Base-by-base conservation (phyloP, 768 basidiomycete species). In the Candolleomyces aberdarensis region DNA sequence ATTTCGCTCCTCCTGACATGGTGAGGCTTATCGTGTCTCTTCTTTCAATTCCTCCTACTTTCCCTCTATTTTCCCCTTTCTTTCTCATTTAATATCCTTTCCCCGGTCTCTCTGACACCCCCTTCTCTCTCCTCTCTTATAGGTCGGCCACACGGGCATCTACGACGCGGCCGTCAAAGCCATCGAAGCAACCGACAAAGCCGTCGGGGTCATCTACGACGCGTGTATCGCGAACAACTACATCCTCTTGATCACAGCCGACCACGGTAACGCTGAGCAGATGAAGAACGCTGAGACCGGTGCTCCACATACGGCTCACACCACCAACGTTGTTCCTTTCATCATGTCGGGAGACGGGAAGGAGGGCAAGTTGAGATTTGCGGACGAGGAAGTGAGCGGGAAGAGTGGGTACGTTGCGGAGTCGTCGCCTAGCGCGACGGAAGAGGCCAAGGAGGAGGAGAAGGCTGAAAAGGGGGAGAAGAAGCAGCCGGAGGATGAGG, bases 1-100 rank as follows among this genome's bases (percentile, higher is more conserved):
- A 96, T 77, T 97, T 96, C 73, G 95, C 95, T 3, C 95, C 95
- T 40, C 95, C 95, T 4, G 95, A 98, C 70, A 96, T 97, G 95
- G 95, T 89, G 52, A 70, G 47, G 26, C 26, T 26, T 26, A 26
- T 26, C 26, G 26, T 3, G 3, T 26, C 3, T 3, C 26, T 26
- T 26, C 26, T 3, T 26, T 26, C 26, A 26, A 2, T 36, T 54
- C 5, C 39, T 39, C n/a, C 15, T 5, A 14, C 26, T 29, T 50
- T 49, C 13, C 51, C 43, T 22, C 49, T 20, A 15, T 14, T 6
- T 13, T n/a, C 22, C 49, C 11, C 49, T 50, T 6, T 6, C 20
- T 13, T 22, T 50, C 20, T 3, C n/a, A n/a, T n/a, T n/a, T n/a
- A n/a, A n/a, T n/a, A n/a, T n/a, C n/a, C n/a, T n/a, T n/a, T 13